Percentiles rank a stretch among this genome's conserved stretches.
phyloP scores from a whole-genome alignment of 129 eudicot species.

The Arctium minus region DNA sequence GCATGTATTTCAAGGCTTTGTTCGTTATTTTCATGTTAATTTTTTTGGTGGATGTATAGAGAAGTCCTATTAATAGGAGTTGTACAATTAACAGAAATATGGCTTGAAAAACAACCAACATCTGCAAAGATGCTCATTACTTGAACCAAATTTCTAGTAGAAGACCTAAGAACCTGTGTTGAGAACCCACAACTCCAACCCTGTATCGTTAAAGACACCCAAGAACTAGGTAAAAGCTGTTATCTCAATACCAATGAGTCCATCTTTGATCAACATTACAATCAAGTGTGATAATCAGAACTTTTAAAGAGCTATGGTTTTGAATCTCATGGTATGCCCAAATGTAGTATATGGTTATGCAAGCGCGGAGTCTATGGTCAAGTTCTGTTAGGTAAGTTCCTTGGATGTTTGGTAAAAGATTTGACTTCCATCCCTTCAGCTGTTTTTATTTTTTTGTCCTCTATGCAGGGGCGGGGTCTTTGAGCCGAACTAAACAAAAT shows the following conservation, averaged over 20 bases:
- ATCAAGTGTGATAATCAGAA: too few species aligned
- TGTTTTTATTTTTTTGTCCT: too few species aligned
- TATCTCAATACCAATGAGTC: not conserved
- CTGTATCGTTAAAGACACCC: not conserved
- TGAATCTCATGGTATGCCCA: not conserved
- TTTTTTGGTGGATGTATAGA: not conserved
- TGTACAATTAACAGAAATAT: not conserved
- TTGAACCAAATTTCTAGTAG: not conserved
- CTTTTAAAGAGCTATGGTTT: not conserved
- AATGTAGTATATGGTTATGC: not conserved
- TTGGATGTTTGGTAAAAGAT: too few species aligned
- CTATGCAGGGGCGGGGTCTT: too few species aligned
- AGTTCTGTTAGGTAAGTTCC: too few species aligned
- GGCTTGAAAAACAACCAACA: not conserved
- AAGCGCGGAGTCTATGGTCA: too few species aligned
- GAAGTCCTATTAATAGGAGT: not conserved
- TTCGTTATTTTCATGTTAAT: not conserved
- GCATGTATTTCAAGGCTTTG: not conserved
- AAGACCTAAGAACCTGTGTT: not conserved
- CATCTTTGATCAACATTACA: not conserved
- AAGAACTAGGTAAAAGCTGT: not conserved
- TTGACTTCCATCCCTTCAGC: too few species aligned
- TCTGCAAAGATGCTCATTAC: not conserved
- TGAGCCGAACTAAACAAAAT: too few species aligned
- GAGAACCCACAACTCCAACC: not conserved